These are phyloP conservation scores for Periglandula ipomoeae DNA, from an alignment of 2,329 filamentous ascomycete species.

Conservation along the genomic window DNA sequence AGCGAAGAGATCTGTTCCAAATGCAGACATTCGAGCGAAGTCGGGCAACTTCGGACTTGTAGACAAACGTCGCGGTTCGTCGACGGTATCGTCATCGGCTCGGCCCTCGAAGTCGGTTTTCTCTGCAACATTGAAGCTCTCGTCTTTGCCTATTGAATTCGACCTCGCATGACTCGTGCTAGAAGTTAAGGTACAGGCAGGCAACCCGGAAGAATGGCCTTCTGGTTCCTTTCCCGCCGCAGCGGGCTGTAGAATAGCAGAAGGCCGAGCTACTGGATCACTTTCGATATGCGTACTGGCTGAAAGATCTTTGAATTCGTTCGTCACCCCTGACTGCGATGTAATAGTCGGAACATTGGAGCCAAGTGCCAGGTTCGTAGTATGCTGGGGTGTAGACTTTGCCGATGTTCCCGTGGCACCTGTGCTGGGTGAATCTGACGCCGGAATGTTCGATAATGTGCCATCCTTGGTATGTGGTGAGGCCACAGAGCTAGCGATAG, in stretches of 20 bases:
- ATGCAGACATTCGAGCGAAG: slow-evolving; percentile 49
- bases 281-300: background rate
- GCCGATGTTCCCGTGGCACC: background rate
- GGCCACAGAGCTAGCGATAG: background rate
- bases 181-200: slow-evolving; percentile 42
- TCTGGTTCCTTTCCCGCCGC: slow-evolving; percentile 54
- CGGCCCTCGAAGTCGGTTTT: background rate
- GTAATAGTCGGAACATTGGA: background rate
- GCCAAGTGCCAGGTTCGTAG: background rate
- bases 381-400: background rate
- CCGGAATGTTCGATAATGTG: slow-evolving; percentile 4
- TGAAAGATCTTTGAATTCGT: background rate
- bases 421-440: background rate
- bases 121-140: background rate
- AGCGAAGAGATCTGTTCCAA: slow-evolving; percentile 50
- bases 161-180: background rate
- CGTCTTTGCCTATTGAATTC: slow-evolving; percentile 1
- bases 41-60: slow-evolving; percentile 50
- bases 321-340: background rate
- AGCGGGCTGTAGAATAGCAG: slow-evolving; percentile 68
- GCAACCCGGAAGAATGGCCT: slow-evolving; percentile 40
- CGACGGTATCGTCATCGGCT: background rate
- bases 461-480: background rate
- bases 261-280: slow-evolving; percentile 31
- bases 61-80: slow-evolving; percentile 25